These are phyloP conservation scores for Choiromyces venosus DNA, from an alignment of 495 filamentous ascomycete genomes.

Conservation along the genomic window DNA sequence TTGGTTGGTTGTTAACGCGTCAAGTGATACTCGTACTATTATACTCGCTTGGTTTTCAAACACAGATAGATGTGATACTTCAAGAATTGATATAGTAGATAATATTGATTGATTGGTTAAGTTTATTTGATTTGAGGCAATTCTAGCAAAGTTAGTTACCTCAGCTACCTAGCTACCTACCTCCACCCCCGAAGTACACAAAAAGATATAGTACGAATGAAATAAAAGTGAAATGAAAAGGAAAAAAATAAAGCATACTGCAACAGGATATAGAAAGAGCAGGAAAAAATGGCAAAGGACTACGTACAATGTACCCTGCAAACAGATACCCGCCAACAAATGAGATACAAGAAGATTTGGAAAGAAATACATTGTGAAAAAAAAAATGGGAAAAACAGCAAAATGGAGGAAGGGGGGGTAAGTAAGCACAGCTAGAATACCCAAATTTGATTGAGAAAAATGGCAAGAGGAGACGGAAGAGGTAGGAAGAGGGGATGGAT, in stretches of 20 bases:
- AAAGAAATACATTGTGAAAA: neutral
- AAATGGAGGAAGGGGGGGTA: neutral
- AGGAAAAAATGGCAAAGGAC: neutral
- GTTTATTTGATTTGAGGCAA: slow-evolving; percentile 1
- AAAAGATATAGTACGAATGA: slow-evolving; percentile 2
- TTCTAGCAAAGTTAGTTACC: slow-evolving; percentile 3
- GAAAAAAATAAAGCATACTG: neutral
- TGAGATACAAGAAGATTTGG: neutral
- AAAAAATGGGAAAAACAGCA: neutral
- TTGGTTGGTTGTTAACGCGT: neutral
- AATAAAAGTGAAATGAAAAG: neutral
- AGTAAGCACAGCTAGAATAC: neutral
- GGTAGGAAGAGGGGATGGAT: neutral
- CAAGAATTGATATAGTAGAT: neutral
- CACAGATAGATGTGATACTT: neutral
- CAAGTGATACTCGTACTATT: neutral
- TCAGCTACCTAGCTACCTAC: slow-evolving; percentile 2
- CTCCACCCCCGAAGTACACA: neutral
- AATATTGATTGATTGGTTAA: neutral
- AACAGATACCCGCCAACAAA: neutral
- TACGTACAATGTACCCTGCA: slow-evolving; percentile 1
- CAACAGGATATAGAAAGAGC: neutral
- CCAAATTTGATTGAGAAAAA: neutral
- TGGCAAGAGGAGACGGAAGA: neutral
- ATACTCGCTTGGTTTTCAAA: neutral